These are phyloP conservation scores for Wallacemonas rigidus DNA, from an alignment of 208 protist genomes.

Conservation along the genomic window DNA sequence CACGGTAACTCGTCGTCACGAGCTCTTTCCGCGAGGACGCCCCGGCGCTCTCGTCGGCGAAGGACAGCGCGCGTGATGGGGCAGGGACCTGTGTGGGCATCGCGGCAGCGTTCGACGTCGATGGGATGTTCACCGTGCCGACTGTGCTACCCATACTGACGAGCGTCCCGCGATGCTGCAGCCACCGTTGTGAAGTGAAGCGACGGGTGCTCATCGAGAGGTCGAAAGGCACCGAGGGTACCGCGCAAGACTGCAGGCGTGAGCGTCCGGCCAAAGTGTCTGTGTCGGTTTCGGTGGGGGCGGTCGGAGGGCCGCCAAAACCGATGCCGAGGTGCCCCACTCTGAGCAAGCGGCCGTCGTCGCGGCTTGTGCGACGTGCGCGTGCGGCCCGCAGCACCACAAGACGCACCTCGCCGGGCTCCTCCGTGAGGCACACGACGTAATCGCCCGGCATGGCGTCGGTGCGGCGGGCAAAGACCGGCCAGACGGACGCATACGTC, in stretches of 20 bases:
- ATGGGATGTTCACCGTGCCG: constrained; percentile 1
- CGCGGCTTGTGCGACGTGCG: constrained; percentile 14
- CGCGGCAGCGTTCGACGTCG: too few relatives aligned
- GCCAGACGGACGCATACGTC: constrained; percentile 53
- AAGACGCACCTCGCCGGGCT: constrained; percentile 58
- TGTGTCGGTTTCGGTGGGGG: neutral
- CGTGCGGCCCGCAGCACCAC: constrained; percentile 42
- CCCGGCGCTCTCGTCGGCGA: neutral
- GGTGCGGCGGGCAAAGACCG: constrained; percentile 41
- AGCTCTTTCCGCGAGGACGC: constrained; percentile 5
- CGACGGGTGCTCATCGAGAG: constrained; percentile 11
- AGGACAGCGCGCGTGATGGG: neutral
- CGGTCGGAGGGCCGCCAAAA: neutral
- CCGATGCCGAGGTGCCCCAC: neutral
- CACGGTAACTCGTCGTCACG: constrained; percentile 42
- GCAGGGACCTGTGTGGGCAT: too few relatives aligned
- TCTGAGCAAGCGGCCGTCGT: too few relatives aligned
- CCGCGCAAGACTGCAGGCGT: constrained; percentile 10
- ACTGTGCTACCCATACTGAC: constrained; percentile 7
- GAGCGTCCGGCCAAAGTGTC: neutral
- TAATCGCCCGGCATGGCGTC: constrained; percentile 79
- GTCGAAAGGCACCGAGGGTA: constrained; percentile 6
- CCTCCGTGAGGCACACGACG: constrained; percentile 57
- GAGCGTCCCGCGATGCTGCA: constrained; percentile 14
- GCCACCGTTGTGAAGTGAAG: constrained; percentile 12